A percentile compares a stretch with the other conserved stretches of the same genome.
These are phyloP conservation scores for Cnidoscolus chayamansa DNA, from an alignment of 441 rosid species.

Conservation along the genomic window DNA sequence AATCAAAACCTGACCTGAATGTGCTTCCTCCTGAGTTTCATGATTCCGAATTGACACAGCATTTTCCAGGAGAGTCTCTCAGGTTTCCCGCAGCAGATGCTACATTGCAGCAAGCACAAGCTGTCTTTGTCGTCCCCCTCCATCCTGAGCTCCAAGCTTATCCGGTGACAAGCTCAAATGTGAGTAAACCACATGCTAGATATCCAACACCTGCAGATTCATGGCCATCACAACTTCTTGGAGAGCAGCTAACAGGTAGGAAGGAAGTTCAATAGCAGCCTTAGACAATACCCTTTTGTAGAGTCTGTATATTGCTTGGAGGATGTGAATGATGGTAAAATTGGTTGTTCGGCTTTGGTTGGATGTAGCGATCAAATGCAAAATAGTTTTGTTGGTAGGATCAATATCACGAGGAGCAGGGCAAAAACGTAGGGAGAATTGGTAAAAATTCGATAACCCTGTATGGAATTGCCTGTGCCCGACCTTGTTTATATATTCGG, in stretches of 20 bases:
- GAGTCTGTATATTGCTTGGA: background rate
- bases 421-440: background rate
- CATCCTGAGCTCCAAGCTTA: slow-evolving; percentile 44
- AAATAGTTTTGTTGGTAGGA: background rate
- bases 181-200: slow-evolving; percentile 88
- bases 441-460: no score
- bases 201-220: slow-evolving; percentile 68
- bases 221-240: slow-evolving; percentile 79
- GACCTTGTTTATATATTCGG: no score
- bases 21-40: slow-evolving; percentile 39
- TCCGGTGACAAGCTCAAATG: slow-evolving; percentile 32
- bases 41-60: slow-evolving; percentile 38
- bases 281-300: slow-evolving; percentile 14
- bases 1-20: slow-evolving; percentile 56
- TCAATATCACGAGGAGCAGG: background rate
- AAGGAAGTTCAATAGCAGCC: slow-evolving; percentile 31
- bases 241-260: slow-evolving; percentile 35
- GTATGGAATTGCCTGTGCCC: no score
- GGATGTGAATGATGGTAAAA: slow-evolving; percentile 1
- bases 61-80: slow-evolving; percentile 27
- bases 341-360: background rate
- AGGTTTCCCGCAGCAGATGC: slow-evolving; percentile 37
- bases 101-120: slow-evolving; percentile 39
- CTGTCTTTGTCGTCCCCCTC: slow-evolving; percentile 67
- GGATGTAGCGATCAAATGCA: background rate